These are phyloP conservation scores for Gremmenia infestans DNA, from an alignment of 2,329 filamentous ascomycete genomes.

Conservation along the genomic window DNA sequence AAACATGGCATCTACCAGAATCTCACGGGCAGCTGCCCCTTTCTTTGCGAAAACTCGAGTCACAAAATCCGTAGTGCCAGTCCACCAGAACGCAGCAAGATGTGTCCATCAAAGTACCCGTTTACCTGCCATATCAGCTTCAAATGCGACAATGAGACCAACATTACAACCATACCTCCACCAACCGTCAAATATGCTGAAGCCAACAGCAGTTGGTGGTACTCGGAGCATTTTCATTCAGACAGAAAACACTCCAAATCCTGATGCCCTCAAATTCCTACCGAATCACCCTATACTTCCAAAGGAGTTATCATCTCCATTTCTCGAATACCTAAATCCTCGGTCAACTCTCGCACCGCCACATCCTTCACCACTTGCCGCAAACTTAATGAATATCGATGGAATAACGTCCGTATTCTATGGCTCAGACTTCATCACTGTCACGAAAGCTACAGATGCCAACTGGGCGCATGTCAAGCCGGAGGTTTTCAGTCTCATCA, in stretches of 20 bases:
- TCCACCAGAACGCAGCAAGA: conserved; percentile 32
- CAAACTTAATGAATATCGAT: conserved; percentile 86
- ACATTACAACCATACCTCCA: conserved; percentile 35
- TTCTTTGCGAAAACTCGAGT: conserved; percentile 23
- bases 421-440: conserved; percentile 91
- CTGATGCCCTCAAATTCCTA: conserved; percentile 94
- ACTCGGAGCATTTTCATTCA: conserved; percentile 92
- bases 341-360: conserved; percentile 84
- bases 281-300: conserved; percentile 86
- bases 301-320: conserved; percentile 64
- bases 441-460: conserved; percentile 82
- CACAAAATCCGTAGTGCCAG: conserved; percentile 27
- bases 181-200: conserved; percentile 36
- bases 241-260: conserved; percentile 89
- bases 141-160: conserved; percentile 41
- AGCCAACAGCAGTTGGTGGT: conserved; percentile 35
- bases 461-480: conserved; percentile 95
- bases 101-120: conserved; percentile 39
- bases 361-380: conserved; percentile 84
- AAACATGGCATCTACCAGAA: conserved; percentile 23
- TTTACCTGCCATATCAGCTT: conserved; percentile 42
- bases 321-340: conserved; percentile 87
- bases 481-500: conserved; percentile 92
- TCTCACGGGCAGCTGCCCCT: conserved; percentile 17
- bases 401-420: conserved; percentile 95